Conservation (phyloP, 768 basidiomycete species). For the Royoungia palumana region DNA sequence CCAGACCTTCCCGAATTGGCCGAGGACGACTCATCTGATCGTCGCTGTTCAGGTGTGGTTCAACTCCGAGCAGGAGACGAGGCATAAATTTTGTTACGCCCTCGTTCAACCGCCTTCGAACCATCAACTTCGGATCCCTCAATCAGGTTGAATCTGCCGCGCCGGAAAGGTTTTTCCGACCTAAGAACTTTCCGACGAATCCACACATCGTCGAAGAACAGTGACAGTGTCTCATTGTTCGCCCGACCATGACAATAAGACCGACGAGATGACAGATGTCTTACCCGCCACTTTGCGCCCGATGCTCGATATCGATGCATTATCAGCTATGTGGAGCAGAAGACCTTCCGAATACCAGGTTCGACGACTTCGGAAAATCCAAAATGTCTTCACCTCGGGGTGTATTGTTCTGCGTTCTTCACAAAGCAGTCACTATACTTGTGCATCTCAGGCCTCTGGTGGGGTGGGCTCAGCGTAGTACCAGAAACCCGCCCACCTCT, state of each 20-base stretch:
- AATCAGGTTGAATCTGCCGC: background rate
- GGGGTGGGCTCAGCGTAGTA: too few species aligned
- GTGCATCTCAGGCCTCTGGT: background rate
- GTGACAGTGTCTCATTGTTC: background rate
- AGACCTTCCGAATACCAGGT: background rate
- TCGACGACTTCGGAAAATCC: slow-evolving; percentile 6
- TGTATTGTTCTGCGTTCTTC: background rate
- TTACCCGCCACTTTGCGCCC: background rate
- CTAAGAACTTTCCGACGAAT: slow-evolving; percentile 9
- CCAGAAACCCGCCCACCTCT: background rate
- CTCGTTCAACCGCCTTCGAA: slow-evolving; percentile 4
- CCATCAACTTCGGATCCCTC: background rate
- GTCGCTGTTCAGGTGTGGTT: slow-evolving; percentile 6
- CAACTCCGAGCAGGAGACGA: slow-evolving; percentile 8
- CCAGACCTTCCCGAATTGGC: too few species aligned
- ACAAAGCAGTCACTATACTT: background rate
- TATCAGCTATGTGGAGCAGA: background rate
- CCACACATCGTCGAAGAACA: background rate
- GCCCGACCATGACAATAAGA: slow-evolving; percentile 7
- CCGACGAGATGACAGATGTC: background rate
- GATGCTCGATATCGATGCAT: background rate
- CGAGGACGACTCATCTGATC: slow-evolving; percentile 4
- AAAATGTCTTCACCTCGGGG: slow-evolving; percentile 4
- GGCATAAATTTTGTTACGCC: slow-evolving; percentile 7
- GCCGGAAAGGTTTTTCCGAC: background rate